These are phyloP conservation scores for Sporothrix schenckii DNA, from an alignment of 2,329 filamentous ascomycete species.

Conservation along the genomic window DNA sequence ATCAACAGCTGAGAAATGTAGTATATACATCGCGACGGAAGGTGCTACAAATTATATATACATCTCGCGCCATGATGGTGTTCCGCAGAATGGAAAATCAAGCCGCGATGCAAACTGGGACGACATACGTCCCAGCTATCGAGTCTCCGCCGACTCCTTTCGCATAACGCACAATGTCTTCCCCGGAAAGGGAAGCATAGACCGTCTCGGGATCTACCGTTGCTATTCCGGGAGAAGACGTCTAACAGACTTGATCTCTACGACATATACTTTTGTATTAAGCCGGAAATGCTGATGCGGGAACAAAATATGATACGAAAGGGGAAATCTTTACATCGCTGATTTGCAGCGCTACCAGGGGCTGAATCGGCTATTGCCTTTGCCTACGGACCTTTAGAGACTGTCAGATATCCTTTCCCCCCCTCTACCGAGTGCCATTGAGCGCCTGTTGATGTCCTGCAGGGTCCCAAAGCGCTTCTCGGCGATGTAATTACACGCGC, in stretches of 20 bases:
- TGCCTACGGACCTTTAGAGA: neutral
- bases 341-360: neutral
- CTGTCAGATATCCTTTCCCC: neutral
- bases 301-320: neutral
- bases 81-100: neutral
- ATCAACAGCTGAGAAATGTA: too few species aligned
- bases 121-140: neutral
- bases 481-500: conserved; percentile 56
- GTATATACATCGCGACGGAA: too few species aligned
- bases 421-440: neutral
- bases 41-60: too few species aligned
- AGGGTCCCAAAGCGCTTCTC: conserved; percentile 53
- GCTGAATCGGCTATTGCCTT: neutral
- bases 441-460: conserved; percentile 44
- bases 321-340: neutral
- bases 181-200: neutral
- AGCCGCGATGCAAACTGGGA: neutral
- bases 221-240: neutral
- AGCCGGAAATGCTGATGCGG: neutral
- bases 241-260: neutral
- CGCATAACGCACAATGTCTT: neutral
- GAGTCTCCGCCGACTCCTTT: neutral
- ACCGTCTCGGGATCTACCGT: neutral
- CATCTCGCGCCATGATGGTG: too few species aligned
- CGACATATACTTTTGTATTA: neutral